A percentile compares a stretch with the other conserved stretches of the same genome.
Evolutionary conservation across 2,329 filamentous ascomycete species (phyloP).

Genomic region (Exophiala oligosperma): DNA sequence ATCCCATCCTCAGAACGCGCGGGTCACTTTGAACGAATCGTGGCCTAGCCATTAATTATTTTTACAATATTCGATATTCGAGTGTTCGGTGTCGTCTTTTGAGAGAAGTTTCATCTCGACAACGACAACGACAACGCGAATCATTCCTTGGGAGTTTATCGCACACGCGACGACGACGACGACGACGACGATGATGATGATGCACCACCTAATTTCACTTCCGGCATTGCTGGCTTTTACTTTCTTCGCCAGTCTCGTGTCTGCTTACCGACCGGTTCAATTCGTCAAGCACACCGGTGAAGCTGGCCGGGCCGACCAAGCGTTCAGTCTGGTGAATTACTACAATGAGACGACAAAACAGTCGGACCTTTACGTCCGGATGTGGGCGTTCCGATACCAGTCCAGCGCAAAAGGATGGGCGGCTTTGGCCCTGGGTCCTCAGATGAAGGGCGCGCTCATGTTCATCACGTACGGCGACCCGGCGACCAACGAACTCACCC

Average conservation of each 20-base stretch:
- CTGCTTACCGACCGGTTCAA: slow-evolving; percentile 30
- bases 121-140: too few relatives aligned
- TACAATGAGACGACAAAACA: slow-evolving; percentile 28
- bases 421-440: slow-evolving; percentile 25
- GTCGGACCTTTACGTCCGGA: slow-evolving; percentile 28
- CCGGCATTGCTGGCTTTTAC: slow-evolving; percentile 9
- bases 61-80: too few relatives aligned
- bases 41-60: background rate
- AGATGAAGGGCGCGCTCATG: slow-evolving; percentile 31
- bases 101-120: too few relatives aligned
- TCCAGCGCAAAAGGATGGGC: slow-evolving; percentile 27
- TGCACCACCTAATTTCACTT: slow-evolving; percentile 6
- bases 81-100: too few relatives aligned
- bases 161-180: too few relatives aligned
- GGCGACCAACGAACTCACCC: slow-evolving; percentile 14
- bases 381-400: slow-evolving; percentile 28
- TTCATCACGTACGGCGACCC: slow-evolving; percentile 32
- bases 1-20: too few relatives aligned
- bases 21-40: background rate
- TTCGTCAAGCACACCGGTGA: slow-evolving; percentile 30
- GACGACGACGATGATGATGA: background rate
- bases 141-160: background rate
- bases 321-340: slow-evolving; percentile 28
- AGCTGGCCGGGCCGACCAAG: slow-evolving; percentile 26
- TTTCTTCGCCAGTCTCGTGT: slow-evolving; percentile 13